Percentiles rank a stretch among this genome's conserved stretches.
Evolutionary conservation across 495 filamentous ascomycete genomes (phyloP).

Genomic region (Lasiosphaeria miniovina): DNA sequence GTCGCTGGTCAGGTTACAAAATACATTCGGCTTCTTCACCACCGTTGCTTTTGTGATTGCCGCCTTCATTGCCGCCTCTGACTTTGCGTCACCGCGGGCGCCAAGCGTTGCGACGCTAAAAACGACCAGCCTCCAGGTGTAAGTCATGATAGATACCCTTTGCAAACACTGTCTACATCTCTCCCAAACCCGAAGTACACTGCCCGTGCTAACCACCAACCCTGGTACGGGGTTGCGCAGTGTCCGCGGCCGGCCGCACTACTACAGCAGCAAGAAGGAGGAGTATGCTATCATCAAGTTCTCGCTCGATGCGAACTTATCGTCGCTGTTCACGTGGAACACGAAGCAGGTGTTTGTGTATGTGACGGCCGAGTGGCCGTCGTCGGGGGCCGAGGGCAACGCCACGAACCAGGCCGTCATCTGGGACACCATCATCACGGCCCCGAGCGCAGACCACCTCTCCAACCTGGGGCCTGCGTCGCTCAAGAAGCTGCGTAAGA

Average conservation of each 20-base stretch:
- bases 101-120: constrained; percentile 62
- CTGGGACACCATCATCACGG: constrained; percentile 91
- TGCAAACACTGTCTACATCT: neutral
- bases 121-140: constrained; percentile 84
- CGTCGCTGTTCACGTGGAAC: constrained; percentile 97
- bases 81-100: constrained; percentile 66
- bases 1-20: constrained; percentile 75
- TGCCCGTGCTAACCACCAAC: neutral
- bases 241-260: constrained; percentile 83
- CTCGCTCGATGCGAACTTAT: constrained; percentile 81
- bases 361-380: constrained; percentile 82
- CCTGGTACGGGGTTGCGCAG: constrained; percentile 40
- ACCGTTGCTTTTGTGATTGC: constrained; percentile 84
- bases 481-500: constrained; percentile 51
- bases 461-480: constrained; percentile 48
- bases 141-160: constrained; percentile 33
- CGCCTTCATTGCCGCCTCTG: constrained; percentile 72
- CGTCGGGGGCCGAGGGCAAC: constrained; percentile 33
- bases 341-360: constrained; percentile 99
- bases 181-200: neutral
- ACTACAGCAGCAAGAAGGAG: constrained; percentile 87
- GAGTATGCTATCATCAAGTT: constrained; percentile 94
- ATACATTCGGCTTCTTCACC: constrained; percentile 97
- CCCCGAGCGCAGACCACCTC: constrained; percentile 57
- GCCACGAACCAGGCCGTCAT: constrained; percentile 75